A percentile compares a stretch with the other conserved stretches of the same genome.
phyloP scores from a whole-genome alignment of 73 alveolate genomes.

The Paramecium bursaria region DNA sequence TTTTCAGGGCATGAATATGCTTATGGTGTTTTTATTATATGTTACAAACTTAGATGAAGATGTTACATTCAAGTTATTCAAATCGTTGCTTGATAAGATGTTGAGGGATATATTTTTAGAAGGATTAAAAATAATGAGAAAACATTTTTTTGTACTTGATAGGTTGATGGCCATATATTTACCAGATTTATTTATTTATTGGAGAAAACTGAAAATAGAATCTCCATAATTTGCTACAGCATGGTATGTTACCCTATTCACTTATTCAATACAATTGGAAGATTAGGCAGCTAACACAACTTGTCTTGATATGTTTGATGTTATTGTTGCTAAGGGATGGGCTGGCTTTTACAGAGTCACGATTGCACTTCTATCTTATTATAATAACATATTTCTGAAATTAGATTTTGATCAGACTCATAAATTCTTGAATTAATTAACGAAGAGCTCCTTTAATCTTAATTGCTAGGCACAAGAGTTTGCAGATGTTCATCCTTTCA shows the following conservation, averaged over 20 bases:
- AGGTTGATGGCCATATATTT: constrained; percentile 8
- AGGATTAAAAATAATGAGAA: constrained; percentile 53
- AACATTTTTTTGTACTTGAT: constrained; percentile 28
- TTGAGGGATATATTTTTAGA: constrained; percentile 54
- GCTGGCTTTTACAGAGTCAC: constrained; percentile 32
- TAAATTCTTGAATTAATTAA: constrained; percentile 16
- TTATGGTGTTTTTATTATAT: constrained; percentile 35
- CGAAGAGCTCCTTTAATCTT: neutral
- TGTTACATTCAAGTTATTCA: constrained; percentile 3
- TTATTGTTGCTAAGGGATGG: constrained; percentile 54
- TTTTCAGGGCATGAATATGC: constrained; percentile 58
- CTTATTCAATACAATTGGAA: constrained; percentile 17
- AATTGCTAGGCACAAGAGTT: too few species aligned
- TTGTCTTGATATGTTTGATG: constrained; percentile 48
- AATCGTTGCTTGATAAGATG: constrained; percentile 22
- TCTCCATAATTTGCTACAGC: constrained; percentile 59
- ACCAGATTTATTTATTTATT: constrained; percentile 32
- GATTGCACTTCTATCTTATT: neutral
- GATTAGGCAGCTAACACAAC: neutral
- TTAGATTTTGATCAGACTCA: constrained; percentile 39
- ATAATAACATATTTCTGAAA: neutral
- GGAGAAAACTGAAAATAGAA: constrained; percentile 33
- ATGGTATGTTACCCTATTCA: constrained; percentile 2
- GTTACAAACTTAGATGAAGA: constrained; percentile 54
- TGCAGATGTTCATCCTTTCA: neutral